A percentile compares a stretch with the other conserved stretches of the same genome.
Evolutionary conservation across 108 stramenopile species (phyloP).

Genomic region (Skeletonema potamos): DNA sequence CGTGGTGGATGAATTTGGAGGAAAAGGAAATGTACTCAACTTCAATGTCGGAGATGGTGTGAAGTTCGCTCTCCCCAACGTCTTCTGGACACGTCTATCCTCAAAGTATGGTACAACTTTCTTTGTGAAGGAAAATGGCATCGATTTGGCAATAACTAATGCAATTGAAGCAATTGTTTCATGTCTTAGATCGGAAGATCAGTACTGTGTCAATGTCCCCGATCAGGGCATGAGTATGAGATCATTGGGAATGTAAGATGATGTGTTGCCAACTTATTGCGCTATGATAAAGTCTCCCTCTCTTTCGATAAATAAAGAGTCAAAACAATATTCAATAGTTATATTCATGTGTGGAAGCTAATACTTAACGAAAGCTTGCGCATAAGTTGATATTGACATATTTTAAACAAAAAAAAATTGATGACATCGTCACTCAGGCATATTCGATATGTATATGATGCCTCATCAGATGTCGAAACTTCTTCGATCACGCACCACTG

Average conservation of each 20-base stretch:
- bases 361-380: too few species aligned
- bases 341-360: background rate
- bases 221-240: constrained; percentile 72
- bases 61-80: constrained; percentile 84
- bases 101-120: constrained; percentile 85
- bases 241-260: constrained; percentile 55
- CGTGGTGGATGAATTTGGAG: constrained; percentile 87
- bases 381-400: background rate
- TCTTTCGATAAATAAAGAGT: background rate
- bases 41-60: constrained; percentile 89
- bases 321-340: background rate
- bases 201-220: constrained; percentile 75
- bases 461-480: background rate
- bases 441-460: background rate
- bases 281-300: background rate
- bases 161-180: constrained; percentile 81
- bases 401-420: background rate
- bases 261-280: too few species aligned
- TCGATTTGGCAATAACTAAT: constrained; percentile 80
- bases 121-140: constrained; percentile 84
- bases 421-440: background rate
- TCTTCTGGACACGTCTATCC: constrained; percentile 84
- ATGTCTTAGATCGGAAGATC: constrained; percentile 82
- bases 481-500: background rate
- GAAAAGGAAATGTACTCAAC: constrained; percentile 82